Evolutionary conservation across 2,329 filamentous ascomycete genomes (phyloP).

Genomic region (Curvularia sp.): DNA sequence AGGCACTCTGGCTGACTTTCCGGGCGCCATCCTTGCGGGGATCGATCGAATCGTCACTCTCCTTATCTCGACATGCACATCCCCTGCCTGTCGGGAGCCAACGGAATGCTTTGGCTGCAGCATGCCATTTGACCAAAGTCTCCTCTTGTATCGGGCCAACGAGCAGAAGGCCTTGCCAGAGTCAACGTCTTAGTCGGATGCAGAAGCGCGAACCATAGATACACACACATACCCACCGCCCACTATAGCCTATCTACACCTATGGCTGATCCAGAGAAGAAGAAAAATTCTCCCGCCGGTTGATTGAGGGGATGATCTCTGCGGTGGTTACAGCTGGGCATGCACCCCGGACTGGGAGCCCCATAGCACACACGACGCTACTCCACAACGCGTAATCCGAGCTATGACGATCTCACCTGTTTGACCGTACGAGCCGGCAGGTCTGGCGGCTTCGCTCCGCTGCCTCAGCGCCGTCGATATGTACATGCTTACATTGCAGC

Average conservation of each 20-base stretch:
- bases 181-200: slow-evolving; percentile 5
- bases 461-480: slow-evolving; percentile 4
- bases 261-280: neutral
- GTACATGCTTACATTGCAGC: slow-evolving; percentile 16
- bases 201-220: slow-evolving; percentile 4
- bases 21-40: slow-evolving; percentile 17
- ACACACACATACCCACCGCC: neutral
- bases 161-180: neutral
- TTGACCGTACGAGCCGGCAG: slow-evolving; percentile 28
- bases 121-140: slow-evolving; percentile 8
- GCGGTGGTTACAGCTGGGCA: slow-evolving; percentile 15
- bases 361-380: slow-evolving; percentile 21
- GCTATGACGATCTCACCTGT: slow-evolving; percentile 24
- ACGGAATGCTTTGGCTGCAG: slow-evolving; percentile 8
- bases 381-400: slow-evolving; percentile 28
- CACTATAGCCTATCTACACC: slow-evolving; percentile 13
- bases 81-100: slow-evolving; percentile 18
- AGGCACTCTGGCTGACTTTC: neutral
- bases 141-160: neutral
- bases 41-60: slow-evolving; percentile 22
- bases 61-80: slow-evolving; percentile 18
- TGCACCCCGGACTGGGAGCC: slow-evolving; percentile 39
- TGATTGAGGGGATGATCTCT: slow-evolving; percentile 13
- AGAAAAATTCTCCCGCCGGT: slow-evolving; percentile 10
- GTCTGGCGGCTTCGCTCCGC: slow-evolving; percentile 19